These are phyloP conservation scores for Leccinum rimulosum DNA, from an alignment of 768 basidiomycete genomes.

Conservation along the genomic window DNA sequence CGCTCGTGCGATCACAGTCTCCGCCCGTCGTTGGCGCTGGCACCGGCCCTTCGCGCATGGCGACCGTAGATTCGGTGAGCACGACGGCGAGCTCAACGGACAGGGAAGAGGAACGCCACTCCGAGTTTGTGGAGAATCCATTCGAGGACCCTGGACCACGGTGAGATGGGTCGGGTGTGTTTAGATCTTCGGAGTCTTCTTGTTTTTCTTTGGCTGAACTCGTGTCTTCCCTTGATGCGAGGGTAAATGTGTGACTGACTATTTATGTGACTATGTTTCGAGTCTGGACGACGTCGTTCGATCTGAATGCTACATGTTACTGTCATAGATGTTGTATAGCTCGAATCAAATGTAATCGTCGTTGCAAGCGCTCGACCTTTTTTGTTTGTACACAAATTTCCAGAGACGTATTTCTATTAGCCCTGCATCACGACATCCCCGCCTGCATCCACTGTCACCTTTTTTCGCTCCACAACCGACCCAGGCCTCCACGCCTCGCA, in stretches of 20 bases:
- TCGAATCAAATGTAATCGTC: background rate
- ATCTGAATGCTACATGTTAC: background rate
- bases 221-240: too few species aligned
- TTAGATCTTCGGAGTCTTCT: background rate
- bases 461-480: slow-evolving; percentile 2
- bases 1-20: slow-evolving; percentile 38
- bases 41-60: slow-evolving; percentile 7
- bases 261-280: background rate
- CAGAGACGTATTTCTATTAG: background rate
- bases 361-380: background rate
- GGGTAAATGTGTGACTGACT: background rate
- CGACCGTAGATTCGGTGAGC: slow-evolving; percentile 10
- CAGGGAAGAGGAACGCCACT: slow-evolving; percentile 46
- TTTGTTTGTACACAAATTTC: background rate
- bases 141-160: slow-evolving; percentile 49
- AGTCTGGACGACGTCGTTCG: background rate
- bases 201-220: too few species aligned
- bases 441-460: background rate
- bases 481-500: slow-evolving; percentile 46
- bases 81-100: slow-evolving; percentile 28
- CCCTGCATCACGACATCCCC: slow-evolving; percentile 30
- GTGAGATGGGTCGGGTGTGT: background rate
- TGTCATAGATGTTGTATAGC: background rate
- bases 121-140: slow-evolving; percentile 74
- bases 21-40: slow-evolving; percentile 23